Evolutionary conservation across 441 rosid genomes (phyloP).

Genomic region (Bruguiera hainesii): DNA sequence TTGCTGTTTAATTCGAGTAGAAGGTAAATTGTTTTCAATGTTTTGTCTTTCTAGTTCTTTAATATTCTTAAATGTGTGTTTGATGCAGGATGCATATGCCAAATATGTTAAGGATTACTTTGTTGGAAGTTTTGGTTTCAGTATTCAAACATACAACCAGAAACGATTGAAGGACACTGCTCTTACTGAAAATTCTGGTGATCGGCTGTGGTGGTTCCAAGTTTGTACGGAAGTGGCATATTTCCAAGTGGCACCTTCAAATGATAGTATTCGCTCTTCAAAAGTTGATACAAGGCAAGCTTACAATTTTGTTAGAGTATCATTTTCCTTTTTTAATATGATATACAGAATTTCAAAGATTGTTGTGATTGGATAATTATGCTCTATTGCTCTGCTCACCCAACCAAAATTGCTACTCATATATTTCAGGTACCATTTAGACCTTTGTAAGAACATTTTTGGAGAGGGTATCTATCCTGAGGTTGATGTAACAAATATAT

Average conservation of each 20-base stretch:
- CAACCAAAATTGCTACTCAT: background rate
- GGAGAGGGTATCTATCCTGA: constrained; percentile 77
- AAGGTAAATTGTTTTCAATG: background rate
- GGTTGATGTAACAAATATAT: constrained; percentile 74
- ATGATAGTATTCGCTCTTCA: constrained; percentile 84
- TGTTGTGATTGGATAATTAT: constrained; percentile 8
- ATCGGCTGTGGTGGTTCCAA: constrained; percentile 96
- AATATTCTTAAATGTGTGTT: constrained; percentile 8
- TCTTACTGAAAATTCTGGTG: constrained; percentile 41
- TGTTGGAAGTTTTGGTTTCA: constrained; percentile 41
- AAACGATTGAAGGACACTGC: constrained; percentile 50
- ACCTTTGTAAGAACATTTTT: constrained; percentile 79
- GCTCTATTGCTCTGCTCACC: background rate
- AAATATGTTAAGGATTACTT: constrained; percentile 56
- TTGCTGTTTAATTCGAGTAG: background rate
- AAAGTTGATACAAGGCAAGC: constrained; percentile 69
- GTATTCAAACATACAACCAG: constrained; percentile 54
- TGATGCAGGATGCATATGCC: constrained; percentile 67
- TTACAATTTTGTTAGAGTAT: constrained; percentile 9
- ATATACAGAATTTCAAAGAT: background rate
- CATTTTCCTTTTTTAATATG: too few species aligned
- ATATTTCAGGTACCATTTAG: constrained; percentile 72
- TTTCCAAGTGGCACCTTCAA: constrained; percentile 92
- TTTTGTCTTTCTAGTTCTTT: constrained; percentile 4
- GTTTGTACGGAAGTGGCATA: constrained; percentile 95